A percentile compares a stretch with the other conserved stretches of the same genome.
Evolutionary conservation across 768 basidiomycete species (phyloP).

Genomic region (Dictyophora rubrovolvata): DNA sequence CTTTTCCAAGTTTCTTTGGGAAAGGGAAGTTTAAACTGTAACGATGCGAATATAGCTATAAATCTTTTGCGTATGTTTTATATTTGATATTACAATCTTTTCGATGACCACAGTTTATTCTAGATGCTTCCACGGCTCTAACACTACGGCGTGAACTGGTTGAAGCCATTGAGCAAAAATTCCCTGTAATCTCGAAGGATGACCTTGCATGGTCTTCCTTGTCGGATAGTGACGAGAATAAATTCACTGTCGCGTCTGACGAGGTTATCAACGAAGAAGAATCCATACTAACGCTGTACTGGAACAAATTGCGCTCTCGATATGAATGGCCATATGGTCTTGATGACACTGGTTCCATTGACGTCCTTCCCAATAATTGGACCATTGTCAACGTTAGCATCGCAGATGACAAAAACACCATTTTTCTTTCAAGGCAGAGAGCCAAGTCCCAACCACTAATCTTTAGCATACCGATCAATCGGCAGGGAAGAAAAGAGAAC

Average conservation of each 20-base stretch:
- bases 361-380: constrained; percentile 65
- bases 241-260: constrained; percentile 17
- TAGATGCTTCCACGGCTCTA: constrained; percentile 67
- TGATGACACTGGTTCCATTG: constrained; percentile 23
- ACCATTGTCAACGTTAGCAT: constrained; percentile 75
- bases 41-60: constrained; percentile 46
- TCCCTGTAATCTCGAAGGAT: constrained; percentile 36
- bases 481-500: constrained; percentile 66
- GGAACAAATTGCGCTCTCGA: constrained; percentile 46
- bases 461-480: constrained; percentile 75
- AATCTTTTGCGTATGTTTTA: constrained; percentile 46
- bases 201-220: constrained; percentile 71
- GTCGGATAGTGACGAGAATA: constrained; percentile 11
- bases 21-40: constrained; percentile 44
- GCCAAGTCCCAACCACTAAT: constrained; percentile 54
- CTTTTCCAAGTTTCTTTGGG: constrained; percentile 79
- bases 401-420: constrained; percentile 69
- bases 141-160: constrained; percentile 81
- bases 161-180: constrained; percentile 69
- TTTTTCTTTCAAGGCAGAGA: constrained; percentile 76
- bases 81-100: neutral
- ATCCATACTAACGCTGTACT: constrained; percentile 44
- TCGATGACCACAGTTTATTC: neutral
- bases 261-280: constrained; percentile 30
- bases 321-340: constrained; percentile 36